A percentile compares a stretch with the other conserved stretches of the same genome.
Conservation (phyloP, 2,329 filamentous ascomycete genomes). For the Celoporthe dispersa region DNA sequence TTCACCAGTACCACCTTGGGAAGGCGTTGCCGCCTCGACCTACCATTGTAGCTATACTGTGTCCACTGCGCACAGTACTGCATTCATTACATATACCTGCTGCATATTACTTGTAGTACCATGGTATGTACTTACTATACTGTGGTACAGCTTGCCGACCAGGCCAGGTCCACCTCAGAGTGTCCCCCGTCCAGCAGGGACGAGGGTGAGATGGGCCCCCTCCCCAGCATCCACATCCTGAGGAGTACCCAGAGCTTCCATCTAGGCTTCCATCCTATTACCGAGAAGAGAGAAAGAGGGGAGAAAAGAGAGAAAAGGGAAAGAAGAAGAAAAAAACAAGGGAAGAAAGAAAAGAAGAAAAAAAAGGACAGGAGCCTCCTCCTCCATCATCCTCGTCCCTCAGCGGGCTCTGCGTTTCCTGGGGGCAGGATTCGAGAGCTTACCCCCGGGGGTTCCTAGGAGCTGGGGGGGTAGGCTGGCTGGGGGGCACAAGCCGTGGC, state of each 20-base stretch:
- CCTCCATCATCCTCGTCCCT: neutral
- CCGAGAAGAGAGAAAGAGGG: neutral
- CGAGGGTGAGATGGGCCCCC: neutral
- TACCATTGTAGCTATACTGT: neutral
- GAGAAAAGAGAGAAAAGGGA: too few relatives aligned
- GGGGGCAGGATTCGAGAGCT: constrained; percentile 21
- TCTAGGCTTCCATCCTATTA: constrained; percentile 22
- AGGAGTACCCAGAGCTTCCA: neutral
- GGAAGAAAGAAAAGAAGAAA: neutral
- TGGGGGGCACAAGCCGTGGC: constrained; percentile 19
- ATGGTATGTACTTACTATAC: neutral
- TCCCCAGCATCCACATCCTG: neutral
- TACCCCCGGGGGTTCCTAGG: constrained; percentile 5
- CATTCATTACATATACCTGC: too few relatives aligned
- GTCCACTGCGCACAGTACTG: neutral
- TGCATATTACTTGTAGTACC: too few relatives aligned
- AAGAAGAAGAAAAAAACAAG: too few relatives aligned
- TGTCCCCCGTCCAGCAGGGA: neutral
- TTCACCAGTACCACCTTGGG: neutral
- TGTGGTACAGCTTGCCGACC: neutral
- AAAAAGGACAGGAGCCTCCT: neutral
- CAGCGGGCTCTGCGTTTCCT: constrained; percentile 5
- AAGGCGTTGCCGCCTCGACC: neutral
- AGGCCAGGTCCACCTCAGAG: constrained; percentile 1
- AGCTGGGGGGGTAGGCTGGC: constrained; percentile 10